These are phyloP conservation scores for Ogataea minuta DNA, from an alignment of 805 yeast genomes.

Conservation along the genomic window DNA sequence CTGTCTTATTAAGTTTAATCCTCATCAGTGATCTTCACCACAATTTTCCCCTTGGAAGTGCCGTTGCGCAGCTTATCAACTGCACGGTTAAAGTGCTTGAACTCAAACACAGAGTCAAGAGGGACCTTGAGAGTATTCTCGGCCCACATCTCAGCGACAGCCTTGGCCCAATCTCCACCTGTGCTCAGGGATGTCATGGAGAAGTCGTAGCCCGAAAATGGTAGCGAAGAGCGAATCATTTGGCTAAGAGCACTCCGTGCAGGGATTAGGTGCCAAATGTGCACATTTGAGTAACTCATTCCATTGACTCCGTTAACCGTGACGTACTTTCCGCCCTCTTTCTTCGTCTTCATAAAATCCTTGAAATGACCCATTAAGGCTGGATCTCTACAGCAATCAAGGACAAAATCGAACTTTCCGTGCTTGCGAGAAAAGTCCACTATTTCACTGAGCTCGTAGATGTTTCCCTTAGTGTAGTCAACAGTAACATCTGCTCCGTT, in stretches of 20 bases:
- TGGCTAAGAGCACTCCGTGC: conserved; percentile 18
- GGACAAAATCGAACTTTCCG: conserved; percentile 55
- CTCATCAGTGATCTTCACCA: conserved; percentile 33
- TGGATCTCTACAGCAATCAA: conserved; percentile 64
- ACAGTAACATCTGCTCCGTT: conserved; percentile 58
- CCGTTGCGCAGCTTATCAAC: conserved; percentile 44
- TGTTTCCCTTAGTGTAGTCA: conserved; percentile 51
- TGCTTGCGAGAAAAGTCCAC: conserved; percentile 31
- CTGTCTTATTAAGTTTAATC: neutral
- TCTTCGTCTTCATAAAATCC: conserved; percentile 43
- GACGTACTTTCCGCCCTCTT: conserved; percentile 47
- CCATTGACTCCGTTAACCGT: conserved; percentile 58
- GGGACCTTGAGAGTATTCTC: conserved; percentile 43
- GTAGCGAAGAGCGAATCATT: conserved; percentile 14
- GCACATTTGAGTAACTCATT: conserved; percentile 33
- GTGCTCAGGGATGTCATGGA: conserved; percentile 3
- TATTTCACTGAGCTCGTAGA: conserved; percentile 36
- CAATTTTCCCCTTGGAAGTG: conserved; percentile 64
- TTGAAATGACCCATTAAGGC: conserved; percentile 45
- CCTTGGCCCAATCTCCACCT: conserved; percentile 16
- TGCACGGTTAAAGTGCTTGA: conserved; percentile 52
- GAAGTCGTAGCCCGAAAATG: conserved; percentile 15
- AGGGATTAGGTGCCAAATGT: conserved; percentile 27
- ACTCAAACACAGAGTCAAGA: conserved; percentile 53
- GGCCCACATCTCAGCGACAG: conserved; percentile 45